These are phyloP conservation scores for Gossypium lobatum DNA, from an alignment of 441 rosid species.

Conservation along the genomic window DNA sequence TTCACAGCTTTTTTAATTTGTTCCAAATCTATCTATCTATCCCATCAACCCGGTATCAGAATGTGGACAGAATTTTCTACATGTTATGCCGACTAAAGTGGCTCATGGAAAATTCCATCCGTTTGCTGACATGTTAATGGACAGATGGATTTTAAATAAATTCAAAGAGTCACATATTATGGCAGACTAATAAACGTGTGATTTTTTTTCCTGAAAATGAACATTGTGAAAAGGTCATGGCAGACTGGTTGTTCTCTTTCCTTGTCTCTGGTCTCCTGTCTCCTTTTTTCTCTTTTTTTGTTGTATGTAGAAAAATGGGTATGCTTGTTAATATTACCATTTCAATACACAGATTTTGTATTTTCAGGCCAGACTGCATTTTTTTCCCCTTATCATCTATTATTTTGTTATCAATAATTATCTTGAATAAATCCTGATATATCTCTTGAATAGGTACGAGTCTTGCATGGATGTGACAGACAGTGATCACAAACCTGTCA, in stretches of 20 bases:
- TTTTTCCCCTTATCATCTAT: background rate
- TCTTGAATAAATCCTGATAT: background rate
- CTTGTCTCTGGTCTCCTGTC: background rate
- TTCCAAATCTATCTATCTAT: background rate
- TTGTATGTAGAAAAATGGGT: background rate
- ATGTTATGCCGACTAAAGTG: background rate
- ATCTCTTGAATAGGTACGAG: constrained; percentile 44
- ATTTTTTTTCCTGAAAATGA: background rate
- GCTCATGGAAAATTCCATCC: background rate
- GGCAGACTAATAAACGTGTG: background rate
- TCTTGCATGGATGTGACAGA: constrained; percentile 77
- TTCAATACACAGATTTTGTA: background rate
- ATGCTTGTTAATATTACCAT: background rate
- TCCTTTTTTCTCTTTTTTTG: background rate
- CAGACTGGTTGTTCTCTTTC: background rate
- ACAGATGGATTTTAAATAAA: background rate
- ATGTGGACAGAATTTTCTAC: background rate
- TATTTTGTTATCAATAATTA: background rate
- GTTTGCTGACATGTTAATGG: background rate
- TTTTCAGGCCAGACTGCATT: background rate
- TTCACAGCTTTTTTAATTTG: background rate
- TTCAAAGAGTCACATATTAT: background rate
- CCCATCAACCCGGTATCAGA: background rate
- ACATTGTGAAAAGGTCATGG: background rate
- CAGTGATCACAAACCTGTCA: constrained; percentile 79